Evolutionary conservation across 176 grass and related monocot genomes (phyloP).

Genomic region (Triticum timopheevii): DNA sequence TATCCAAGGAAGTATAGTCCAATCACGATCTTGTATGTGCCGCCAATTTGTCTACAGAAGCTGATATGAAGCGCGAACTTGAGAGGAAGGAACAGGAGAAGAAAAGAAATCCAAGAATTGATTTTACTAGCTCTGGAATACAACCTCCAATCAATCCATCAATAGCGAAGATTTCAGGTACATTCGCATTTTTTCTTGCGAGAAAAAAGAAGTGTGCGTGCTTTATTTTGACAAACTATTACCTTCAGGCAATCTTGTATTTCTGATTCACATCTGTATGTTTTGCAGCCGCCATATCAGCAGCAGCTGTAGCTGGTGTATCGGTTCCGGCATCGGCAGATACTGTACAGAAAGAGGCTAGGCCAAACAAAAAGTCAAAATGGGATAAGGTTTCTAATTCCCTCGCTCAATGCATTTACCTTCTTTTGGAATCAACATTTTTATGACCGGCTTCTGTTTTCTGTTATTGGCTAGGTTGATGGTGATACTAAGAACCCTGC

Average conservation of each 20-base stretch:
- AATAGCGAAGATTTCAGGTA: slow-evolving; percentile 75
- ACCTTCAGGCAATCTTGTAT: neutral
- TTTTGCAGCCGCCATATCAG: slow-evolving; percentile 32
- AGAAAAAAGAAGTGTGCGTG: neutral
- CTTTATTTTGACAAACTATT: slow-evolving; percentile 17
- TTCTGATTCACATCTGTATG: neutral
- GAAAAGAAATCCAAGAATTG: slow-evolving; percentile 78
- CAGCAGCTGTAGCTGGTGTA: slow-evolving; percentile 38
- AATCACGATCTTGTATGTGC: slow-evolving; percentile 8
- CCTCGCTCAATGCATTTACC: neutral
- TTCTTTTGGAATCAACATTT: slow-evolving; percentile 25
- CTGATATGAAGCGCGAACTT: slow-evolving; percentile 86
- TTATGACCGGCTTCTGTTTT: slow-evolving; percentile 18
- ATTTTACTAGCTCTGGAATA: slow-evolving; percentile 64
- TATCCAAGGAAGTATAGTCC: neutral
- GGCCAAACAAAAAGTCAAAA: slow-evolving; percentile 90
- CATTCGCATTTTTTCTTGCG: neutral
- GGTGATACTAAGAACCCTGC: slow-evolving; percentile 62
- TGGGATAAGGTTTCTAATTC: slow-evolving; percentile 89
- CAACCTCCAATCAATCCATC: slow-evolving; percentile 48
- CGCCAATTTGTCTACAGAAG: slow-evolving; percentile 50
- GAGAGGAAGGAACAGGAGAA: slow-evolving; percentile 90
- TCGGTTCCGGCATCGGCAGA: slow-evolving; percentile 43
- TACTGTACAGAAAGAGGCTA: slow-evolving; percentile 52
- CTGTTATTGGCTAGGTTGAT: slow-evolving; percentile 62